Evolutionary conservation across 2,329 filamentous ascomycete species (phyloP).

Genomic region (Aspergillus vadensis): DNA sequence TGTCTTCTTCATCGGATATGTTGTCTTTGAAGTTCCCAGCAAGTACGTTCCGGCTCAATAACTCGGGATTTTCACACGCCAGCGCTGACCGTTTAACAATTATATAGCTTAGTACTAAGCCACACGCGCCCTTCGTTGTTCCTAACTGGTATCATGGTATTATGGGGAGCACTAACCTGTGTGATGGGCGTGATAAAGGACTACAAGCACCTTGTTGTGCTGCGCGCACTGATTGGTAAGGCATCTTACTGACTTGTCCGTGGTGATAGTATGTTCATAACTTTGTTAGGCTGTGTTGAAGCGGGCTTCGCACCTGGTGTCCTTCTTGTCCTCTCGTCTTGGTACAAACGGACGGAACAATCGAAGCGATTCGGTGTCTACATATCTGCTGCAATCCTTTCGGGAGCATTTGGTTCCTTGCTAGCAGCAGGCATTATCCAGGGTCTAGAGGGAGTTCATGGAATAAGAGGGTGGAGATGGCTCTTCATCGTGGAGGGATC

Average conservation of each 20-base stretch:
- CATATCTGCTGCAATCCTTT: conserved; percentile 60
- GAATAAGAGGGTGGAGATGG: conserved; percentile 56
- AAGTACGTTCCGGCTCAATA: conserved; percentile 37
- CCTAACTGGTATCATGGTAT: conserved; percentile 54
- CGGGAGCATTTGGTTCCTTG: conserved; percentile 57
- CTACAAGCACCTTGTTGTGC: conserved; percentile 52
- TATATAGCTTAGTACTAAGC: conserved; percentile 47
- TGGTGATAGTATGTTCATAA: background rate
- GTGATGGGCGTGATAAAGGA: conserved; percentile 54
- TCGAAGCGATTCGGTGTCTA: conserved; percentile 60
- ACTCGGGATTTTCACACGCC: too few species aligned
- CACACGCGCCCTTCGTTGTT: conserved; percentile 54
- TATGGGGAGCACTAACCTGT: conserved; percentile 56
- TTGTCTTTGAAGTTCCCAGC: conserved; percentile 57
- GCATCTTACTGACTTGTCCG: background rate
- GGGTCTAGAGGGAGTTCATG: conserved; percentile 48
- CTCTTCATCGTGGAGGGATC: conserved; percentile 50
- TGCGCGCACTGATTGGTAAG: conserved; percentile 31
- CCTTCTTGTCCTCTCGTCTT: conserved; percentile 53
- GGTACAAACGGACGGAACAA: conserved; percentile 62
- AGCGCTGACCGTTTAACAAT: background rate
- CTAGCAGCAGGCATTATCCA: conserved; percentile 54
- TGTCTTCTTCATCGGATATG: conserved; percentile 58
- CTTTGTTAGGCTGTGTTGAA: conserved; percentile 24
- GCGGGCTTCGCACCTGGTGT: conserved; percentile 26